Percentiles rank a stretch among this genome's conserved stretches.
phyloP scores from a whole-genome alignment of 192 early-diverging fungal genomes.

The Coemansia sp. region DNA sequence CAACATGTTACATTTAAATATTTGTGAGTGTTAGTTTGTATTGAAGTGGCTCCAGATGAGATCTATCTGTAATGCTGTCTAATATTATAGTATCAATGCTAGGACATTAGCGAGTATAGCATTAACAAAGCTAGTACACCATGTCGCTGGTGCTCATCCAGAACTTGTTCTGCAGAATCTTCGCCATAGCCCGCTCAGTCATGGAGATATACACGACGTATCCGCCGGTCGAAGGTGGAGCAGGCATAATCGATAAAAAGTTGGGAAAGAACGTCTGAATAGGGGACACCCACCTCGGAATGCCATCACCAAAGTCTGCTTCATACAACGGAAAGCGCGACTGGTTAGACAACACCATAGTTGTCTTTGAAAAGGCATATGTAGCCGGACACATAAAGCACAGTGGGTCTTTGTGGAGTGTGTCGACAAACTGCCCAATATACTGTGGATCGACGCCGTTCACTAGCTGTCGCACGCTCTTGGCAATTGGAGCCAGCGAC shows the following conservation, averaged over 20 bases:
- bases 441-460: no score
- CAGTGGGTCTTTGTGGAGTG: no score
- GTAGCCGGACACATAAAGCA: constrained; percentile 8
- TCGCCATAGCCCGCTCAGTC: constrained; percentile 1
- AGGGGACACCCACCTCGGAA: constrained; percentile 22
- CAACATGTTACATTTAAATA: not conserved
- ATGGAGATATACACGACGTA: constrained; percentile 9
- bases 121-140: not conserved
- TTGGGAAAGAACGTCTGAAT: not conserved
- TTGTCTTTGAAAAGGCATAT: not conserved
- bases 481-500: not conserved
- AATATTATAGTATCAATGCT: not conserved
- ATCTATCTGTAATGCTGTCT: not conserved
- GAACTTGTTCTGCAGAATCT: not conserved
- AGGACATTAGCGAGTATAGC: not conserved
- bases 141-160: not conserved
- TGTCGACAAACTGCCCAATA: no score
- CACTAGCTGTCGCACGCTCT: not conserved
- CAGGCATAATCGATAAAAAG: not conserved
- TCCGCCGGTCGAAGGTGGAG: not conserved
- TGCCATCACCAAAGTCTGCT: constrained; percentile 24
- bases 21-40: not conserved
- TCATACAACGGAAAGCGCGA: constrained; percentile 3
- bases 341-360: constrained; percentile 22
- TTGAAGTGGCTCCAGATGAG: not conserved